These are phyloP conservation scores for Monosporozyma aquatica DNA, from an alignment of 805 yeast species.

Conservation along the genomic window DNA sequence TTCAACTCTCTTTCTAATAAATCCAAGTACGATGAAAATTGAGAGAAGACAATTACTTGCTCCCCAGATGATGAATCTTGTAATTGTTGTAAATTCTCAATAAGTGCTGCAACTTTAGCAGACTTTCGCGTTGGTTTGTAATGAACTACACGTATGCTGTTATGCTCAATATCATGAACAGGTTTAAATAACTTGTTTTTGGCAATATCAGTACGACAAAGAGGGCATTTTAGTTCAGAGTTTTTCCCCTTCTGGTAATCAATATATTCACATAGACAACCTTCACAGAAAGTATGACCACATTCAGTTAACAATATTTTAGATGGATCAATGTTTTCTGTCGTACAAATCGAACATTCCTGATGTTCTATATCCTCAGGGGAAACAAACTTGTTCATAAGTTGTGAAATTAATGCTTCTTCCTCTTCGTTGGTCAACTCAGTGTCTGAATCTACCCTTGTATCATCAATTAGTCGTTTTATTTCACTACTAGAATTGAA, in stretches of 20 bases:
- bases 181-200: conserved; percentile 34
- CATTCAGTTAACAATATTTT: conserved; percentile 60
- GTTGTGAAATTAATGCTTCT: conserved; percentile 2
- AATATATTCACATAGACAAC: conserved; percentile 66
- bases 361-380: conserved; percentile 32
- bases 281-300: conserved; percentile 69
- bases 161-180: not conserved
- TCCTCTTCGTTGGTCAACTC: not conserved
- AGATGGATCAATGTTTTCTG: conserved; percentile 50
- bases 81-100: conserved; percentile 47
- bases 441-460: not conserved
- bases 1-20: conserved; percentile 55
- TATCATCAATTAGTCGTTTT: not conserved
- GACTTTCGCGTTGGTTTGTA: conserved; percentile 37
- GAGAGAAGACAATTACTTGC: conserved; percentile 83
- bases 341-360: conserved; percentile 83
- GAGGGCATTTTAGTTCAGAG: conserved; percentile 55
- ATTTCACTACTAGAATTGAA: conserved; percentile 8
- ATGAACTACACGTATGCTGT: not conserved
- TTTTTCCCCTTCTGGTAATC: conserved; percentile 50
- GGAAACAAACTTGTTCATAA: conserved; percentile 23
- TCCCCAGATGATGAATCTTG: conserved; percentile 51
- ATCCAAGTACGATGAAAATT: conserved; percentile 76
- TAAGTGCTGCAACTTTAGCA: conserved; percentile 62
- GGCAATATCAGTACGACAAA: conserved; percentile 55